Evolutionary conservation across 2,329 filamentous ascomycete species (phyloP).

Genomic region (Diaporthe humulicola): DNA sequence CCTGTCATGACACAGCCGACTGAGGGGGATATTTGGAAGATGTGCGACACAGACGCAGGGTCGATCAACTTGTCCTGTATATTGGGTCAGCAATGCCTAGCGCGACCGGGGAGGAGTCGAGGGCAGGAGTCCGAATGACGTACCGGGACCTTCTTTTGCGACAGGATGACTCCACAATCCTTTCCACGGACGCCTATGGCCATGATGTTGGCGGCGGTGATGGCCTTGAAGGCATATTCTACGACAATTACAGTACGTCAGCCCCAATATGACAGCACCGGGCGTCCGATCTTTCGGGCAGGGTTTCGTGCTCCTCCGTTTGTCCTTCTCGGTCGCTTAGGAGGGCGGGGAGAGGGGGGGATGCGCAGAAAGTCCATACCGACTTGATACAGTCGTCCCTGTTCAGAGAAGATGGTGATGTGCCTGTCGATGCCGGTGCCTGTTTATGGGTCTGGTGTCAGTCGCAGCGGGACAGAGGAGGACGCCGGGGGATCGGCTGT

Average conservation of each 20-base stretch:
- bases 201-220: conserved; percentile 99
- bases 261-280: not conserved
- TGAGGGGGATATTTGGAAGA: conserved; percentile 96
- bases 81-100: conserved; percentile 49
- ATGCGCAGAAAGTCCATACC: conserved; percentile 71
- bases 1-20: conserved; percentile 99
- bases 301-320: conserved; percentile 35
- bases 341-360: not conserved
- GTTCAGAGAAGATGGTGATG: conserved; percentile 99
- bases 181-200: conserved; percentile 96
- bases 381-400: conserved; percentile 99
- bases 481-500: conserved; percentile 29
- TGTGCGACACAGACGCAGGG: conserved; percentile 94
- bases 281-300: not conserved
- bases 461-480: conserved; percentile 37
- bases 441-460: conserved; percentile 54
- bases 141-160: conserved; percentile 99
- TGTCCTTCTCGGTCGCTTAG: not conserved
- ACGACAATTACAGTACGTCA: conserved; percentile 42
- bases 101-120: conserved; percentile 38
- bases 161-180: conserved; percentile 95
- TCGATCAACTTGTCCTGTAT: conserved; percentile 97
- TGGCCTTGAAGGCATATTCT: conserved; percentile 99
- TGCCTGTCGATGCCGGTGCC: conserved; percentile 96
- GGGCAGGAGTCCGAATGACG: conserved; percentile 54